Evolutionary conservation across 2,329 filamentous ascomycete species (phyloP).

Genomic region (Fusarium mundagurra): DNA sequence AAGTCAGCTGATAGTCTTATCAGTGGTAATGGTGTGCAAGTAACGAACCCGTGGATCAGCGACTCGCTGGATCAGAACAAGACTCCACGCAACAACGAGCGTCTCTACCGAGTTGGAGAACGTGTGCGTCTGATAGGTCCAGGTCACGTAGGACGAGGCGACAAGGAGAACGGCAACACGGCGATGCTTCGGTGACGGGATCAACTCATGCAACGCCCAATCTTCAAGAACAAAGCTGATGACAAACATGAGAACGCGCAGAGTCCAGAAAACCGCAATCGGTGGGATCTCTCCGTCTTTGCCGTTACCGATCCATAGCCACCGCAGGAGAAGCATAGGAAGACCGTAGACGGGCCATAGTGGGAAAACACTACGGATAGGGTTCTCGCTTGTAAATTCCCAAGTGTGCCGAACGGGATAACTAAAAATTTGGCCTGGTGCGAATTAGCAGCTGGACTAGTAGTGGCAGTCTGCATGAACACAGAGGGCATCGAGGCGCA

Average conservation of each 20-base stretch:
- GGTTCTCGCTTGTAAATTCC: constrained; percentile 91
- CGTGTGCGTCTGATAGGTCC: constrained; percentile 98
- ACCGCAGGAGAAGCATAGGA: constrained; percentile 91
- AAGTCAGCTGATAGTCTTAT: constrained; percentile 32
- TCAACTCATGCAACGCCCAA: constrained; percentile 94
- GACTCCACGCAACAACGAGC: constrained; percentile 88
- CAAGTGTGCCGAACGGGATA: constrained; percentile 92
- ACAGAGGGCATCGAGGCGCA: not conserved
- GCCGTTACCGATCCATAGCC: constrained; percentile 89
- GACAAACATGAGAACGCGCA: constrained; percentile 91
- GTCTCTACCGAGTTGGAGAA: constrained; percentile 99
- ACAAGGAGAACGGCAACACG: constrained; percentile 82
- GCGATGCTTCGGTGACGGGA: constrained; percentile 77
- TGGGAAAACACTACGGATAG: constrained; percentile 95
- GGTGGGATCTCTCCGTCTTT: constrained; percentile 81
- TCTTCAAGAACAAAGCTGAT: constrained; percentile 97
- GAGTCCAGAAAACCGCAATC: constrained; percentile 87
- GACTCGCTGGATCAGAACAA: constrained; percentile 91
- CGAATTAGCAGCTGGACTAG: constrained; percentile 21
- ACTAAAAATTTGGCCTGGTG: constrained; percentile 85
- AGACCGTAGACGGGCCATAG: constrained; percentile 95
- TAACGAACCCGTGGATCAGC: constrained; percentile 76
- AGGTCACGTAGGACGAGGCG: constrained; percentile 96
- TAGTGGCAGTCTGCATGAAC: not conserved
- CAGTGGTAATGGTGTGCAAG: not conserved